A percentile compares a stretch with the other conserved stretches of the same genome.
Evolutionary conservation across 2,329 filamentous ascomycete species (phyloP).

Genomic region (Daldinia eschscholtzii): DNA sequence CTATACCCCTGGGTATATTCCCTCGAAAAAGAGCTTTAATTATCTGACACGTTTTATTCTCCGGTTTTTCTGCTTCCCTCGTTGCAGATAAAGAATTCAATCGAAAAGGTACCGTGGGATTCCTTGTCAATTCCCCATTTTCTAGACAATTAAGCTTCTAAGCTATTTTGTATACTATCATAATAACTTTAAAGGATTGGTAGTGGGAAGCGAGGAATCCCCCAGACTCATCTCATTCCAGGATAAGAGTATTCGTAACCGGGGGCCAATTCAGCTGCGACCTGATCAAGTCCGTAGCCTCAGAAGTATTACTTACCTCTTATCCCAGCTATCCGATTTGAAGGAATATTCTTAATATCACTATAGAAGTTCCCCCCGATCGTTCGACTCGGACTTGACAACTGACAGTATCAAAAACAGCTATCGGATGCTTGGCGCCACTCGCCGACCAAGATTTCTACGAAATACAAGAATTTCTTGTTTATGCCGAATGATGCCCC

Average conservation of each 20-base stretch:
- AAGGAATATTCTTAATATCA: too few relatives aligned
- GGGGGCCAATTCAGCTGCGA: neutral
- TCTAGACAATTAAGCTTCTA: neutral
- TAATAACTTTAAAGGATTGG: neutral
- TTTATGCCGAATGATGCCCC: too few relatives aligned
- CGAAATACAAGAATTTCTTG: too few relatives aligned
- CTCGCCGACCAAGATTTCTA: too few relatives aligned
- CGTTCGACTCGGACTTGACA: too few relatives aligned
- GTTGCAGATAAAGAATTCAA: conserved; percentile 12
- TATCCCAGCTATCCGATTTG: too few relatives aligned
- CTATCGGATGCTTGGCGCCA: too few relatives aligned
- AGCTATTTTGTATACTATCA: neutral
- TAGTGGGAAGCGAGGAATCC: neutral
- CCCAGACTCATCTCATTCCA: neutral
- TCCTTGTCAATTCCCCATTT: neutral
- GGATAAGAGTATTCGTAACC: neutral
- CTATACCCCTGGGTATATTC: conserved; percentile 4
- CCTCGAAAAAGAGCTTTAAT: conserved; percentile 4
- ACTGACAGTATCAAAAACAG: too few relatives aligned
- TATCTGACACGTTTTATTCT: conserved; percentile 7
- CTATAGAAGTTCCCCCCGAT: too few relatives aligned
- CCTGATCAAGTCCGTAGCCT: neutral
- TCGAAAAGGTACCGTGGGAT: neutral
- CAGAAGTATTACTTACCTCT: neutral
- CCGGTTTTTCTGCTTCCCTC: conserved; percentile 4